These are phyloP conservation scores for Mycena rebaudengoi DNA, from an alignment of 768 basidiomycete species.

Conservation along the genomic window DNA sequence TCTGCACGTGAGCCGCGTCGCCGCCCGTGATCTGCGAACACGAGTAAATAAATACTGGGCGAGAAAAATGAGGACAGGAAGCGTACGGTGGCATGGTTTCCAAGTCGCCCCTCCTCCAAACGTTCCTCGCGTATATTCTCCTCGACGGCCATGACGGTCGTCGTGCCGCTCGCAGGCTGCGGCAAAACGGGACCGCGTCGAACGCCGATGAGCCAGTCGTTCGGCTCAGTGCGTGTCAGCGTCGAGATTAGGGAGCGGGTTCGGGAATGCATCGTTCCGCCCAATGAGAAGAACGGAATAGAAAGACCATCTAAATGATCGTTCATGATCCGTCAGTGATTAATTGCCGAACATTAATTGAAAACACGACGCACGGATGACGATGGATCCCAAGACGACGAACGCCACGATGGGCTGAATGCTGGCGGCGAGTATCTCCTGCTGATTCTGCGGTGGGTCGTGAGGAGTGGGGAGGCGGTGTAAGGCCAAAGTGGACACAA, in stretches of 20 bases:
- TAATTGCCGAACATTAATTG: background rate
- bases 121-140: too few species aligned
- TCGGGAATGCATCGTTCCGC: conserved; percentile 54
- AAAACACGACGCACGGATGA: conserved; percentile 65
- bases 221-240: conserved; percentile 43
- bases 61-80: too few species aligned
- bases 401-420: conserved; percentile 90
- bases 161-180: too few species aligned
- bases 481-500: conserved; percentile 81
- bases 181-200: too few species aligned
- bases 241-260: conserved; percentile 57
- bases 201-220: conserved; percentile 56
- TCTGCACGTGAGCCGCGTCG: background rate
- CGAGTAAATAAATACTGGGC: background rate
- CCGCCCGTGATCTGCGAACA: background rate
- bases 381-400: conserved; percentile 85
- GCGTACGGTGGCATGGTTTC: too few species aligned
- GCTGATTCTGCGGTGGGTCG: conserved; percentile 69
- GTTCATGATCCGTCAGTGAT: background rate
- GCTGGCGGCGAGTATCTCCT: conserved; percentile 75
- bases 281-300: conserved; percentile 71
- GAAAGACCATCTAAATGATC: conserved; percentile 65
- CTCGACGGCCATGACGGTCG: too few species aligned
- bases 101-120: background rate
- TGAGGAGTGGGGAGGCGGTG: conserved; percentile 65